These are phyloP conservation scores for Termitomyces sp. DNA, from an alignment of 768 basidiomycete species.

Conservation along the genomic window DNA sequence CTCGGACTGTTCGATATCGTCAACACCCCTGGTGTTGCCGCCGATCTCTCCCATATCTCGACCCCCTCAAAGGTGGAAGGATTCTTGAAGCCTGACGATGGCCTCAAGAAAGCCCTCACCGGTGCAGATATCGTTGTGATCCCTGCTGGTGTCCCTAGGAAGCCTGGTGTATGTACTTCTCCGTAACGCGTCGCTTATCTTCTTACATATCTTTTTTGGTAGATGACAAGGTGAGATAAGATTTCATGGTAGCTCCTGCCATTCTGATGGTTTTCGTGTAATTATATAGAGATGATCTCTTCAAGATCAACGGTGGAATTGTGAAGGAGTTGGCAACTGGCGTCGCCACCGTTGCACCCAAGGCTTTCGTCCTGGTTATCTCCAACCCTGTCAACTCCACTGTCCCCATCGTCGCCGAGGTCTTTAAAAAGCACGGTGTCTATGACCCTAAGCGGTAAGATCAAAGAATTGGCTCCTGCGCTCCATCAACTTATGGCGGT, in stretches of 20 bases:
- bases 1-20: constrained; percentile 95
- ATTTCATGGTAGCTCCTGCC: background rate
- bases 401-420: constrained; percentile 94
- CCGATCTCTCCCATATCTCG: constrained; percentile 91
- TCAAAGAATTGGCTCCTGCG: background rate
- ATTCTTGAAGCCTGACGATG: constrained; percentile 76
- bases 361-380: constrained; percentile 93
- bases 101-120: constrained; percentile 76
- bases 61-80: constrained; percentile 85
- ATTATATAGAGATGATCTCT: constrained; percentile 78
- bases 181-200: constrained; percentile 7
- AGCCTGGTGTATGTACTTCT: constrained; percentile 73
- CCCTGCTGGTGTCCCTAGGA: constrained; percentile 95
- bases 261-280: constrained; percentile 15
- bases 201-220: constrained; percentile 16
- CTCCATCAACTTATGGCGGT: background rate
- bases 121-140: constrained; percentile 92
- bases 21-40: constrained; percentile 95
- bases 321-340: constrained; percentile 90
- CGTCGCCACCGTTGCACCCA: constrained; percentile 79
- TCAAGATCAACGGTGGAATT: constrained; percentile 99
- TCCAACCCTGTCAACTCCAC: constrained; percentile 99
- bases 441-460: constrained; percentile 88
- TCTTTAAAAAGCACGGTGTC: constrained; percentile 89
- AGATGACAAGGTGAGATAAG: constrained; percentile 53